Base-by-base conservation (phyloP, 768 basidiomycete genomes). In the Hortiboletus flavorubellus region DNA sequence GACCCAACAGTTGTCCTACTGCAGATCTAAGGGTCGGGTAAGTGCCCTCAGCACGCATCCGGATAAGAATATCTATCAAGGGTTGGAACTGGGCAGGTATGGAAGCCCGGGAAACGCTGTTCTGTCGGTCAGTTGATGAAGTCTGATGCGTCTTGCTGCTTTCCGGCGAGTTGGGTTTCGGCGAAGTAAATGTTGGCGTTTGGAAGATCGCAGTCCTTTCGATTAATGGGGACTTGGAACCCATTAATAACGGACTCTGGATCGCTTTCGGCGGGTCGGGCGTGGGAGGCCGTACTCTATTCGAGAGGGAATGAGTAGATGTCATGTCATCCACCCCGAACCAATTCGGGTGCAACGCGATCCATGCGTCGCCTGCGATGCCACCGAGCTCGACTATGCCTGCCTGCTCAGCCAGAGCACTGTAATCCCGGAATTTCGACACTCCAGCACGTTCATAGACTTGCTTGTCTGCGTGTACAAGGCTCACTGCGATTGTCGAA, bases 1-100 rank as follows among this genome's bases (percentile, higher is more conserved):
- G 48, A 63, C 67, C 34, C 11, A 83, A 57, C 31, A 65, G 60
- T 29, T 64, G 37, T 10, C 72, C 76, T 10, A 83, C 53, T 1
- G 44, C n/a, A 26, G 76, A 76, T 53, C 79, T 75, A 9, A 73
- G 65, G 18, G 72, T 66, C n/a, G 60, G 60, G 15, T 46, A n/a
- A 34, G 58, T 47, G 1, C 78, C 79, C 21, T 71, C 69, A 9
- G 55, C 54, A 41, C 67, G 70, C 49, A 73, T 47, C 12, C 51
- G 59, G 40, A 69, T 56, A 16, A 81, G 70, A 34, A 54, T 34
- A 31, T 71, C 53, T 35, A 79, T 68, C 40, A 81, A 48, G 2
- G 67, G 63, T 29, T 52, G 62, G 51, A 72, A 71, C 8, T 38
- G 51, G 37, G 48, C 41, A 26, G 64, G 63, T 40, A 58, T 47